Evolutionary conservation across 2,329 filamentous ascomycete genomes (phyloP).

Genomic region (Aspergillus carbonarius): DNA sequence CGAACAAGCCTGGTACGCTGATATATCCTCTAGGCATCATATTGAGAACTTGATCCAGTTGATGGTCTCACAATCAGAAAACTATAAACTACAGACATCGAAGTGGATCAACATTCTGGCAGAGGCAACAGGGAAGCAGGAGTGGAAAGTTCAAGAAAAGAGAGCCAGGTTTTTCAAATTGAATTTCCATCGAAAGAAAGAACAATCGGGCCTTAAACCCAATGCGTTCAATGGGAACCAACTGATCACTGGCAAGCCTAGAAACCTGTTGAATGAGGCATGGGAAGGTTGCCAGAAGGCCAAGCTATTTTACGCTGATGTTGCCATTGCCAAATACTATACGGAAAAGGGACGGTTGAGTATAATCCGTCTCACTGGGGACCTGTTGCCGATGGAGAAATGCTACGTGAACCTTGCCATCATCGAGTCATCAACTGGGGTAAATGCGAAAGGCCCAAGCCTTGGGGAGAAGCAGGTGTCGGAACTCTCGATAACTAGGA

Average conservation of each 20-base stretch:
- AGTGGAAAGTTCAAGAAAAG: background rate
- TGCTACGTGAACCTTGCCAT: slow-evolving; percentile 45
- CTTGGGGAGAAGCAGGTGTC: slow-evolving; percentile 9
- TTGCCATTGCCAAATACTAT: slow-evolving; percentile 10
- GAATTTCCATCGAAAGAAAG: background rate
- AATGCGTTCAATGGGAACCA: background rate
- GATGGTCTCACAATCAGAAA: background rate
- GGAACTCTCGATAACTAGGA: slow-evolving; percentile 27
- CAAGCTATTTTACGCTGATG: background rate
- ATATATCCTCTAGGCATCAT: background rate
- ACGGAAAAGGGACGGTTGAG: slow-evolving; percentile 17
- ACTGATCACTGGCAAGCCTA: background rate
- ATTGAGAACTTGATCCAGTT: background rate
- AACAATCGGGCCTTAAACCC: background rate
- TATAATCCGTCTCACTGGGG: slow-evolving; percentile 39
- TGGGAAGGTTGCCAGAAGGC: background rate
- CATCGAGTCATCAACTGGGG: slow-evolving; percentile 23
- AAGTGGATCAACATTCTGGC: background rate
- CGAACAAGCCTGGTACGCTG: background rate
- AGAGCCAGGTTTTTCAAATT: background rate
- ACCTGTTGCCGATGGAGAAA: slow-evolving; percentile 31
- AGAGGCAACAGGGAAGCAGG: background rate
- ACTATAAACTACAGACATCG: background rate
- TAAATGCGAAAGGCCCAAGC: background rate
- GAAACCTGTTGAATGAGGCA: background rate